Evolutionary conservation across 495 filamentous ascomycete genomes (phyloP).

Genomic region (Daldinia childiae): DNA sequence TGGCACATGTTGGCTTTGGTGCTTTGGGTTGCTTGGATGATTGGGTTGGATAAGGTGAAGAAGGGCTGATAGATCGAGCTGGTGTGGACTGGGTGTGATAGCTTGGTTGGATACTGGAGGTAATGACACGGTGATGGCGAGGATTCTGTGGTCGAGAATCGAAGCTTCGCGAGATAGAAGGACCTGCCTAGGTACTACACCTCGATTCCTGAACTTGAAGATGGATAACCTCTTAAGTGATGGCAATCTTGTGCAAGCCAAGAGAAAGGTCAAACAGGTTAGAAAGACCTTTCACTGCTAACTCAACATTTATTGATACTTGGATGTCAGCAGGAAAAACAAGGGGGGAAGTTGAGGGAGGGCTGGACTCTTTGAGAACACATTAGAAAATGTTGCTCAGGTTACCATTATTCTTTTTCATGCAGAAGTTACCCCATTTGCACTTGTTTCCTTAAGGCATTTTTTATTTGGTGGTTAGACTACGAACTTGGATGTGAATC

Average conservation of each 20-base stretch:
- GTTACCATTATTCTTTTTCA: not conserved
- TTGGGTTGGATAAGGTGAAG: not conserved
- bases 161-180: not conserved
- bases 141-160: not conserved
- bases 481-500: not conserved
- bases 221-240: not conserved
- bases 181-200: not conserved
- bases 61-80: not conserved
- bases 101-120: no score
- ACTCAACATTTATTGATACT: not conserved
- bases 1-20: not conserved
- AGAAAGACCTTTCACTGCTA: not conserved
- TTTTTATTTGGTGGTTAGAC: not conserved
- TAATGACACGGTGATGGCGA: not conserved
- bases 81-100: not conserved
- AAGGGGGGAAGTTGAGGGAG: not conserved
- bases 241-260: not conserved
- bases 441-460: not conserved
- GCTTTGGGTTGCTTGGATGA: not conserved
- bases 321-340: not conserved
- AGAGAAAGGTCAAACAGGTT: not conserved
- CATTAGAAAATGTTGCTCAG: not conserved
- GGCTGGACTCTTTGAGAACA: not conserved
- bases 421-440: not conserved
- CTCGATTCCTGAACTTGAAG: not conserved